Conservation (phyloP, 352 stramenopile species). For the Globisporangium okanoganense region DNA sequence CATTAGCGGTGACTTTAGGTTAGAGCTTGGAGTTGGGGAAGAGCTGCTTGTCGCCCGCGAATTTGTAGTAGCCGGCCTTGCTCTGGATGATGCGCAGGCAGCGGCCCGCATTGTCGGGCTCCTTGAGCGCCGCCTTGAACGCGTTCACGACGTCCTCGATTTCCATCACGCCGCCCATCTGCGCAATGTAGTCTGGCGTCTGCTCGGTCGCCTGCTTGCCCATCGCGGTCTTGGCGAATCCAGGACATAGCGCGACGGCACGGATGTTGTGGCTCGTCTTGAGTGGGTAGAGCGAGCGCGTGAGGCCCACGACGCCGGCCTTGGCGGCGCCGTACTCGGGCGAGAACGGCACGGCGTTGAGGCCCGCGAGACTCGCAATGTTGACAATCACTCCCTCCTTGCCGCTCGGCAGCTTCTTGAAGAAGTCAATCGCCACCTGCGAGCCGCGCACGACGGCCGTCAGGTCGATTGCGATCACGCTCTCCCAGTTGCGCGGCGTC, state of each 20-base stretch:
- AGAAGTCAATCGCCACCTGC: conserved; percentile 52
- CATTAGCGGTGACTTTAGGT: neutral
- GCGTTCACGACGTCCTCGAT: conserved; percentile 49
- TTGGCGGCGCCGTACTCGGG: conserved; percentile 75
- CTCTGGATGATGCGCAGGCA: conserved; percentile 53
- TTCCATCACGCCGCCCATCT: conserved; percentile 32
- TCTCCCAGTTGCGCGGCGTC: conserved; percentile 42
- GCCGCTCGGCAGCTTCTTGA: conserved; percentile 52
- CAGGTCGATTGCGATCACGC: conserved; percentile 67
- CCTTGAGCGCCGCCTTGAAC: conserved; percentile 41
- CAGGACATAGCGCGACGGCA: conserved; percentile 24
- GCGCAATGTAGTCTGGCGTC: conserved; percentile 2
- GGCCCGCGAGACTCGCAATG: conserved; percentile 2
- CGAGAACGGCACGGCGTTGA: conserved; percentile 39
- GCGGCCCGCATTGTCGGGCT: conserved; percentile 57
- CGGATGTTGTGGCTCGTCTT: conserved; percentile 70
- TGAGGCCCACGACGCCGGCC: conserved; percentile 75
- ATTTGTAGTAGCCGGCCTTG: conserved; percentile 50
- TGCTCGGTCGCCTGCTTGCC: conserved; percentile 7
- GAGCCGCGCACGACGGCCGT: conserved; percentile 67
- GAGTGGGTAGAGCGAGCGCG: conserved; percentile 54
- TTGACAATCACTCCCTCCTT: conserved; percentile 53
- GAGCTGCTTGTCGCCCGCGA: conserved; percentile 63
- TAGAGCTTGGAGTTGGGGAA: conserved; percentile 59
- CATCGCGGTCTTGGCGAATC: conserved; percentile 26